Percentiles rank a stretch among this genome's conserved stretches.
phyloP scores from a whole-genome alignment of 1,139 yeast species.

The Cylindricascospora bacillispora region DNA sequence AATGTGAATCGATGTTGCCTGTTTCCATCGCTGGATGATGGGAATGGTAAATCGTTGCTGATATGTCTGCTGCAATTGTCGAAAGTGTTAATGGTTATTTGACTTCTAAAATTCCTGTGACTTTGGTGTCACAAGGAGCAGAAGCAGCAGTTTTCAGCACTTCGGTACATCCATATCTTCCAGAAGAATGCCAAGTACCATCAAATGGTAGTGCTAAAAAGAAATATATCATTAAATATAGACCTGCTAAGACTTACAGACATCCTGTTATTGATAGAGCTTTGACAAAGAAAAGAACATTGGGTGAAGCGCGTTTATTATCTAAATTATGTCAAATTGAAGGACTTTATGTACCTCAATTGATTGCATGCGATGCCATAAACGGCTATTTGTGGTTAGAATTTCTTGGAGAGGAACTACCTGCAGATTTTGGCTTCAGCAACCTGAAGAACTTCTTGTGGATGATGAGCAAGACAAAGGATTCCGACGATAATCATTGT shows the following conservation, averaged over 20 bases:
- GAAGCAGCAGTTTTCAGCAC: constrained; percentile 76
- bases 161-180: constrained; percentile 52
- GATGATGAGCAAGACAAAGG: constrained; percentile 36
- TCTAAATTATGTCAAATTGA: constrained; percentile 39
- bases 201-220: constrained; percentile 3
- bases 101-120: constrained; percentile 35
- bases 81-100: constrained; percentile 33
- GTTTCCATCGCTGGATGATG: too few relatives aligned
- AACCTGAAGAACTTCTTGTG: constrained; percentile 64
- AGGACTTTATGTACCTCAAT: constrained; percentile 54
- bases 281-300: constrained; percentile 68
- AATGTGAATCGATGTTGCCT: too few relatives aligned
- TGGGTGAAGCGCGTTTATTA: constrained; percentile 73
- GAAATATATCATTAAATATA: constrained; percentile 58
- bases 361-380: constrained; percentile 60
- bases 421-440: constrained; percentile 36
- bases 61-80: constrained; percentile 28
- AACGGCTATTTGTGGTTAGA: constrained; percentile 90
- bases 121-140: constrained; percentile 81
- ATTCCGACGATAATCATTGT: constrained; percentile 5
- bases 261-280: constrained; percentile 70
- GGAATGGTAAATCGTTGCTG: too few relatives aligned
- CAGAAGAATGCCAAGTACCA: too few relatives aligned
- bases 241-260: constrained; percentile 84
- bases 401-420: constrained; percentile 41